Conservation (phyloP, 2,329 filamentous ascomycete species). For the Pseudogymnoascus sp. region DNA sequence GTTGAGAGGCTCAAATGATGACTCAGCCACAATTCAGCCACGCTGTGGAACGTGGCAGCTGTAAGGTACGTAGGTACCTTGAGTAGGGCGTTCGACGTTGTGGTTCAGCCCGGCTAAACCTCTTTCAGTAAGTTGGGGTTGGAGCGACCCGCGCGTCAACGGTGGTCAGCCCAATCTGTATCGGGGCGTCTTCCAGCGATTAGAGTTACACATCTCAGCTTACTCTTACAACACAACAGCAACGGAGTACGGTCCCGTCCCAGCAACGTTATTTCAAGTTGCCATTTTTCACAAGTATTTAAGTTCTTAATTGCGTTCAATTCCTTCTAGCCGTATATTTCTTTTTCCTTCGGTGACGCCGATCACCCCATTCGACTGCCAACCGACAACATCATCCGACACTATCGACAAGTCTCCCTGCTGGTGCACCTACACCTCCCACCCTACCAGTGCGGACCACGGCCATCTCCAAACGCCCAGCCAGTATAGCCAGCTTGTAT, state of each 20-base stretch:
- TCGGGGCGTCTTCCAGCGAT: not conserved
- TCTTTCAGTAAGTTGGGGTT: not conserved
- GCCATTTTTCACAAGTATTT: constrained; percentile 7
- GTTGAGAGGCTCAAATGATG: not conserved
- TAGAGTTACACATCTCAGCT: constrained; percentile 9
- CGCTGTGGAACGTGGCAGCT: constrained; percentile 4
- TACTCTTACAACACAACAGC: not conserved
- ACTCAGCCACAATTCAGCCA: not conserved
- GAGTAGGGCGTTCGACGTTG: not conserved
- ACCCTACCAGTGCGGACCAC: not conserved
- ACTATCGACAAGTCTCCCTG: not conserved
- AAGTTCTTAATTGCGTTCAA: constrained; percentile 6
- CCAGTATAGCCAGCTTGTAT: not conserved
- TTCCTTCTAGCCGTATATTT: constrained; percentile 1
- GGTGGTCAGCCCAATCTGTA: constrained; percentile 5
- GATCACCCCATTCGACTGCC: not conserved
- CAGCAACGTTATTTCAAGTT: constrained; percentile 5
- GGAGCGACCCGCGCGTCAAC: constrained; percentile 7
- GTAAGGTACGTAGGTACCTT: constrained; percentile 7
- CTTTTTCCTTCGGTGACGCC: not conserved
- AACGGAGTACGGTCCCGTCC: not conserved
- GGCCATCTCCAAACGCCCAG: not conserved
- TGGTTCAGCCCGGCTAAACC: not conserved
- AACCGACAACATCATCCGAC: constrained; percentile 2
- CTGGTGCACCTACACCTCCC: not conserved